Evolutionary conservation across 768 basidiomycete species (phyloP).

Genomic region (Panaeolus papilionaceus): DNA sequence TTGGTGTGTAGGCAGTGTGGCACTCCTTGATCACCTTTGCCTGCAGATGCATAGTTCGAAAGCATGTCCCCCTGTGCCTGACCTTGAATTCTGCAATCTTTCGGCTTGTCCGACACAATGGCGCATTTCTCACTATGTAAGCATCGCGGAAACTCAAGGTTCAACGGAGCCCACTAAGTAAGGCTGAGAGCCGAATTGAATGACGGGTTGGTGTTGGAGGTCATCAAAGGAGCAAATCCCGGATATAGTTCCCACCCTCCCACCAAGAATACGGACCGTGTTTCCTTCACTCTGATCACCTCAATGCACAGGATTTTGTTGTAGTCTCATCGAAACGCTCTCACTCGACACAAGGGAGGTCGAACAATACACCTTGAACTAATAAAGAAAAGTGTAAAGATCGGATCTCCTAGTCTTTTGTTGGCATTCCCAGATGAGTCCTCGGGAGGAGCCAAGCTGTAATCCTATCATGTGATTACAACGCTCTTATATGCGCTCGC

Average conservation of each 20-base stretch:
- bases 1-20: no score
- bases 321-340: not conserved
- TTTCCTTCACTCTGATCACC: no score
- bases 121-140: not conserved
- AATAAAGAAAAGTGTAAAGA: conserved; percentile 6
- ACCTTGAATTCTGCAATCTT: not conserved
- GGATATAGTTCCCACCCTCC: no score
- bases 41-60: not conserved
- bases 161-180: no score
- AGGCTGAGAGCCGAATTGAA: no score
- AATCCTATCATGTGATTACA: no score
- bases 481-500: no score
- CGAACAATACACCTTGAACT: not conserved
- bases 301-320: not conserved
- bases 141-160: not conserved
- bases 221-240: no score
- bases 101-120: not conserved
- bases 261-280: not conserved
- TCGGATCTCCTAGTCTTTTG: not conserved
- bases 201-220: no score
- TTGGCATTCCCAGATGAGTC: not conserved
- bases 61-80: not conserved
- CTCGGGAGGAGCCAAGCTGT: no score
- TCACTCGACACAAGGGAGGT: conserved; percentile 3
- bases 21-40: no score